Percentiles rank a stretch among this genome's conserved stretches.
Evolutionary conservation across 768 basidiomycete species (phyloP).

Genomic region (Omphalotus guepiniiformis): DNA sequence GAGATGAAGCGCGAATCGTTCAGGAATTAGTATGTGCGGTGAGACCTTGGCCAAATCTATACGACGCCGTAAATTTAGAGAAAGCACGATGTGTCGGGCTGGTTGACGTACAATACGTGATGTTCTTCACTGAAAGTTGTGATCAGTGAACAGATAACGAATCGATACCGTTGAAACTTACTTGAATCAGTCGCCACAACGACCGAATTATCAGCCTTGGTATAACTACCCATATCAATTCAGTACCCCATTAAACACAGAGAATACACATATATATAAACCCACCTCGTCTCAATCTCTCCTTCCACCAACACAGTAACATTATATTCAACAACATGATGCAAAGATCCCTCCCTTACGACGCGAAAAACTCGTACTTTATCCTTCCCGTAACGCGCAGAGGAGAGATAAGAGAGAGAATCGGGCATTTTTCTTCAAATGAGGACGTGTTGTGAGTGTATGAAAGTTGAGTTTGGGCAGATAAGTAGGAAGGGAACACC

Average conservation of each 20-base stretch:
- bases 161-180: slow-evolving; percentile 31
- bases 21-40: slow-evolving; percentile 78
- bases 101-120: slow-evolving; percentile 48
- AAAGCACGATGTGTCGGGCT: too few species aligned
- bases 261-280: background rate
- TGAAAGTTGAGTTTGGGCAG: too few species aligned
- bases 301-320: slow-evolving; percentile 81
- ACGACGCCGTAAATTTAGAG: background rate
- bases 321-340: slow-evolving; percentile 82
- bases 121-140: slow-evolving; percentile 54
- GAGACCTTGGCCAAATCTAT: slow-evolving; percentile 85
- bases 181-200: slow-evolving; percentile 92
- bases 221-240: slow-evolving; percentile 51
- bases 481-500: too few species aligned
- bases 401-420: slow-evolving; percentile 24
- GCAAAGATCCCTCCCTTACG: slow-evolving; percentile 63
- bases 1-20: slow-evolving; percentile 85
- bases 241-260: background rate
- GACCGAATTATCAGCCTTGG: slow-evolving; percentile 81
- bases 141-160: background rate
- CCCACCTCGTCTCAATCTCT: slow-evolving; percentile 66
- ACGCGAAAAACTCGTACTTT: slow-evolving; percentile 83
- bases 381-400: slow-evolving; percentile 83
- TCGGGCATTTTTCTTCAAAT: slow-evolving; percentile 11
- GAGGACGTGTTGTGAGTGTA: too few species aligned